These are phyloP conservation scores for Blumeria hordei DNA, from an alignment of 2,329 filamentous ascomycete species.

Conservation along the genomic window DNA sequence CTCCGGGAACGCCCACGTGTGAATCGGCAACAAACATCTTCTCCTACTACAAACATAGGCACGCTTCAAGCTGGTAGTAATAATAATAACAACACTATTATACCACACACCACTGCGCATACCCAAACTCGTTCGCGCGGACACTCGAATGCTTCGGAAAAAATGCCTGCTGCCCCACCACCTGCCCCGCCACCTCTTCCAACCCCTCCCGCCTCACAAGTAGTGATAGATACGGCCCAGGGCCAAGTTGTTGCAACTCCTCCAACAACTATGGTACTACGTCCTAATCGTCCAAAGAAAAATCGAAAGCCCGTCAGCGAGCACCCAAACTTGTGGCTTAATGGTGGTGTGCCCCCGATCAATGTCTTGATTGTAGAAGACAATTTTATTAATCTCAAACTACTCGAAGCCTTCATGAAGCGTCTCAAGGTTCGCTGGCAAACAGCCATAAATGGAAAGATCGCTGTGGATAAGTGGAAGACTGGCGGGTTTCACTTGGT, in stretches of 20 bases:
- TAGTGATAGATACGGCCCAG: slow-evolving; percentile 21
- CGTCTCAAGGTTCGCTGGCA: slow-evolving; percentile 87
- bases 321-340: slow-evolving; percentile 31
- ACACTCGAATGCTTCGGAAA: slow-evolving; percentile 32
- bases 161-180: slow-evolving; percentile 19
- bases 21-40: slow-evolving; percentile 52
- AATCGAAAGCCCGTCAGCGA: slow-evolving; percentile 31
- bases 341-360: slow-evolving; percentile 74
- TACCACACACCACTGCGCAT: slow-evolving; percentile 9
- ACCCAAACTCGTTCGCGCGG: slow-evolving; percentile 24
- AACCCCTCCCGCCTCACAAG: slow-evolving; percentile 25
- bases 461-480: slow-evolving; percentile 85
- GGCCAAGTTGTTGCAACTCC: slow-evolving; percentile 18
- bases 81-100: slow-evolving; percentile 21
- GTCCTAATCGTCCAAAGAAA: slow-evolving; percentile 15
- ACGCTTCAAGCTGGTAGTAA: slow-evolving; percentile 18
- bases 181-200: slow-evolving; percentile 25
- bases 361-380: slow-evolving; percentile 96
- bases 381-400: slow-evolving; percentile 88
- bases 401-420: slow-evolving; percentile 90
- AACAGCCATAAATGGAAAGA: slow-evolving; percentile 85
- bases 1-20: slow-evolving; percentile 35
- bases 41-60: slow-evolving; percentile 22
- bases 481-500: slow-evolving; percentile 85
- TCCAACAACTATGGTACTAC: slow-evolving; percentile 24